Conservation (phyloP, 2,329 filamentous ascomycete species). For the Daldinia sp. region DNA sequence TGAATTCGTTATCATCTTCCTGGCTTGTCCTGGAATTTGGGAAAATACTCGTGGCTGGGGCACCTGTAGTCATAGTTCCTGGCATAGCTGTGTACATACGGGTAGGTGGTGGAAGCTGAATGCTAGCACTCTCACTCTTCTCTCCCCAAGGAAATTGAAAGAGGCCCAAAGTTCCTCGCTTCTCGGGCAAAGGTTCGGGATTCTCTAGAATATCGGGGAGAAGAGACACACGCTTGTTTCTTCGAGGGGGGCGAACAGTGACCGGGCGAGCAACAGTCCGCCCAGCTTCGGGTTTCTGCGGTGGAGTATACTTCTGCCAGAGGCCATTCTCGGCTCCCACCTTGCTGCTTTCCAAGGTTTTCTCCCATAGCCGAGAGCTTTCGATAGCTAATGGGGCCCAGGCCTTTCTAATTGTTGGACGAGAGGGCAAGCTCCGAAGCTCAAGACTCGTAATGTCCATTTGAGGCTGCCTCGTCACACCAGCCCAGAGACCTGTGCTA, state of each 20-base stretch:
- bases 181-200: conserved; percentile 65
- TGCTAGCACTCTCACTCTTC: conserved; percentile 63
- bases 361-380: conserved; percentile 53
- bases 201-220: conserved; percentile 71
- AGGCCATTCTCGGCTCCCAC: conserved; percentile 26
- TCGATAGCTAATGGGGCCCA: conserved; percentile 48
- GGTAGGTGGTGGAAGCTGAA: conserved; percentile 50
- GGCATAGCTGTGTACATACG: conserved; percentile 58
- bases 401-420: conserved; percentile 49
- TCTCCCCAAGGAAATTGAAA: conserved; percentile 74
- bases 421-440: conserved; percentile 48
- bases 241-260: conserved; percentile 63
- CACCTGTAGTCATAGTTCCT: conserved; percentile 59
- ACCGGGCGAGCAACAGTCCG: conserved; percentile 52
- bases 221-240: conserved; percentile 63
- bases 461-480: conserved; percentile 8
- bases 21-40: conserved; percentile 49
- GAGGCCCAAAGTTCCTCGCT: conserved; percentile 67
- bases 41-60: conserved; percentile 43
- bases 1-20: conserved; percentile 52
- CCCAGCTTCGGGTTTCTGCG: conserved; percentile 36
- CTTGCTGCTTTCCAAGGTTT: conserved; percentile 23
- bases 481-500: conserved; percentile 39
- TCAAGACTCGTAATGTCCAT: conserved; percentile 14
- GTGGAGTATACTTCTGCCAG: conserved; percentile 39